Evolutionary conservation across 768 basidiomycete species (phyloP), one percentile per base, ranked within the genome.

Genomic region (Chalciporus pseudorubinellus): DNA sequence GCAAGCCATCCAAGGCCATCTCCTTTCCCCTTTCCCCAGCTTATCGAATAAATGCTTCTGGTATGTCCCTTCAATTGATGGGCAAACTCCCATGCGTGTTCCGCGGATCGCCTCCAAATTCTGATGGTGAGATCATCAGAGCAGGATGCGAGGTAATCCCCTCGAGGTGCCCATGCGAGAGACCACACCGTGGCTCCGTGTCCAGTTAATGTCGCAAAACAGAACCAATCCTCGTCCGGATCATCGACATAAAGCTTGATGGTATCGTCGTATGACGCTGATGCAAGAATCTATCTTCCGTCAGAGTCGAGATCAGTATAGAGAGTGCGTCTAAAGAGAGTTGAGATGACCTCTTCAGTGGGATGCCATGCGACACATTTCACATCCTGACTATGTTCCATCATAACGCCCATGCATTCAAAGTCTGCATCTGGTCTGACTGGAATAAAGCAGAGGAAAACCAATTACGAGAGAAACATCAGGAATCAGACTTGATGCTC

Each of bases 371-470:
- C 81, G 11, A 99, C 85, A 52, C 78, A 87, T 70, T 99, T 99
- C 48, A 99, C 94, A 62, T 99, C 97, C 70, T 98, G 95, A 2
- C 79, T 80, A 63, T 99, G 97, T 59, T 98, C 94, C 92, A 98
- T 97, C 58, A 95, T 74, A 34, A 99, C 97, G 19, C 84, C 85
- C 71, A 98, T 80, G 64, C 94, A 97, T 61, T 98, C 95, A 54
- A 95, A 97, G 59, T 98, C 95, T 13, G 84, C 75, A 63, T 98
- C 93, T 10, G 93, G 92, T 50, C 89, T 87, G 2, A 89, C 95
- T 95, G 34, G 22, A 39, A n/a, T n/a, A n/a, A n/a, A n/a, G n/a
- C n/a, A n/a, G n/a, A n/a, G n/a, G 33, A 20, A 42, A 29, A 39
- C 16, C 7, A 6, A 16, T 55, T 34, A 57, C 48, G 49, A 6